These are phyloP conservation scores for Tulasnella sp. DNA, from an alignment of 768 basidiomycete species.

Conservation along the genomic window DNA sequence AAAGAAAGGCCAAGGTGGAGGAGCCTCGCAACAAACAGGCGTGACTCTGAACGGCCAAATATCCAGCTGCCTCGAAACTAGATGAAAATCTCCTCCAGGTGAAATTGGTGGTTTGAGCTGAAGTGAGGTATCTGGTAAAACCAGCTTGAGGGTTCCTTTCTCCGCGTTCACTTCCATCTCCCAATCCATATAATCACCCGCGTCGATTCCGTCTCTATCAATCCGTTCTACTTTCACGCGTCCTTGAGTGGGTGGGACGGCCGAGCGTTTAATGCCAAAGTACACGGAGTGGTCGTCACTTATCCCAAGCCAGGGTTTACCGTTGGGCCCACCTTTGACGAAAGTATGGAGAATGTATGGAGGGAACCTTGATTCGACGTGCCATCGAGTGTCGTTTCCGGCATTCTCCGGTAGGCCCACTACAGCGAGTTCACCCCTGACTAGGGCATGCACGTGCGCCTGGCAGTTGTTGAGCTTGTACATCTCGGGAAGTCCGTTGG, in stretches of 20 bases:
- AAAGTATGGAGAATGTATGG: background rate
- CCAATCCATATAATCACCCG: constrained; percentile 35
- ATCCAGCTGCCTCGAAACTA: constrained; percentile 21
- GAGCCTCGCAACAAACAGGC: constrained; percentile 42
- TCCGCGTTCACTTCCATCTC: constrained; percentile 41
- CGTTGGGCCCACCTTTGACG: background rate
- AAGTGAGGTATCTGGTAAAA: constrained; percentile 39
- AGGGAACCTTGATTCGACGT: background rate
- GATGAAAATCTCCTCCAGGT: constrained; percentile 29
- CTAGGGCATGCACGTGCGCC: constrained; percentile 41
- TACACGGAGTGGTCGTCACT: background rate
- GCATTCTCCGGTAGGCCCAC: constrained; percentile 1
- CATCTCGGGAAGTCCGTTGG: constrained; percentile 30
- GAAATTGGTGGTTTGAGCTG: constrained; percentile 40
- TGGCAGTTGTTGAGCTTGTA: constrained; percentile 42
- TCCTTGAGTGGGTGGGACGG: background rate
- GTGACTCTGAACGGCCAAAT: constrained; percentile 43
- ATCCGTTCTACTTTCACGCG: background rate
- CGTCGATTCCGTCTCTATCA: no score
- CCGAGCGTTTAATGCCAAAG: background rate
- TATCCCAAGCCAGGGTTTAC: background rate
- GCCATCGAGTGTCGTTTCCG: background rate
- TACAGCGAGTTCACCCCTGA: constrained; percentile 41
- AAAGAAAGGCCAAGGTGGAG: constrained; percentile 44
- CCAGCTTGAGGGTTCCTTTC: constrained; percentile 38